Evolutionary conservation across 805 yeast genomes (phyloP).

Genomic region (Zygoascus flipseniorum): DNA sequence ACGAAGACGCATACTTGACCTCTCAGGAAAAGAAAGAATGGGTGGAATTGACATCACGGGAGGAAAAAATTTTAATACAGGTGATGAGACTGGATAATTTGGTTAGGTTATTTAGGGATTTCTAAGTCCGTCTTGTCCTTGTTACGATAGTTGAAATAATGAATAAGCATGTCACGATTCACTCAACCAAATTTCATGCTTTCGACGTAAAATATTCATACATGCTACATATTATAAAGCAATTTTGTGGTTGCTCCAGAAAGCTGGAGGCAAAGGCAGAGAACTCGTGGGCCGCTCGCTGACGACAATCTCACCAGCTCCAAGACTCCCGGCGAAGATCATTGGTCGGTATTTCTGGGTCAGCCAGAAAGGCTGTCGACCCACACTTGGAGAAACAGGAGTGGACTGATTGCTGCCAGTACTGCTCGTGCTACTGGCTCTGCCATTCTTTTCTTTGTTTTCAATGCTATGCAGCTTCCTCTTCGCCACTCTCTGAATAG

Average conservation of each 20-base stretch:
- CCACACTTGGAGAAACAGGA: conserved; percentile 2
- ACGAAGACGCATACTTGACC: conserved; percentile 63
- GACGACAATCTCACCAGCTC: conserved; percentile 52
- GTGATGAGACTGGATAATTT: conserved; percentile 28
- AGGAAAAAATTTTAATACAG: conserved; percentile 27
- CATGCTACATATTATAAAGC: conserved; percentile 5
- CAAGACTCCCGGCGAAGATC: conserved; percentile 49
- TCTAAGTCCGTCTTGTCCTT: conserved; percentile 14
- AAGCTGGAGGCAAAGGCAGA: conserved; percentile 30
- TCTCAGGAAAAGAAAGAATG: conserved; percentile 70
- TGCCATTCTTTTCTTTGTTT: conserved; percentile 2
- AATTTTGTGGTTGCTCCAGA: conserved; percentile 29
- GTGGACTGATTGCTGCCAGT: neutral
- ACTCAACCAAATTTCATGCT: neutral
- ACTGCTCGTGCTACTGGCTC: neutral
- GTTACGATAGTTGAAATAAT: neutral
- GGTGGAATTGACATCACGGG: conserved; percentile 36
- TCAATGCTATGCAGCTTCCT: conserved; percentile 37
- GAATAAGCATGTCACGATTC: neutral
- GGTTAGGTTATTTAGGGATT: conserved; percentile 32
- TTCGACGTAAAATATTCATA: neutral
- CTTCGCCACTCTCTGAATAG: conserved; percentile 32
- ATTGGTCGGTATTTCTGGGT: conserved; percentile 70
- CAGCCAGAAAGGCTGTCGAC: conserved; percentile 51
- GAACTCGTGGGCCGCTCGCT: conserved; percentile 68